Percentiles rank a stretch among this genome's conserved stretches.
Conservation (phyloP, 176 grass and related monocot species). For the Zoysia japonica region DNA sequence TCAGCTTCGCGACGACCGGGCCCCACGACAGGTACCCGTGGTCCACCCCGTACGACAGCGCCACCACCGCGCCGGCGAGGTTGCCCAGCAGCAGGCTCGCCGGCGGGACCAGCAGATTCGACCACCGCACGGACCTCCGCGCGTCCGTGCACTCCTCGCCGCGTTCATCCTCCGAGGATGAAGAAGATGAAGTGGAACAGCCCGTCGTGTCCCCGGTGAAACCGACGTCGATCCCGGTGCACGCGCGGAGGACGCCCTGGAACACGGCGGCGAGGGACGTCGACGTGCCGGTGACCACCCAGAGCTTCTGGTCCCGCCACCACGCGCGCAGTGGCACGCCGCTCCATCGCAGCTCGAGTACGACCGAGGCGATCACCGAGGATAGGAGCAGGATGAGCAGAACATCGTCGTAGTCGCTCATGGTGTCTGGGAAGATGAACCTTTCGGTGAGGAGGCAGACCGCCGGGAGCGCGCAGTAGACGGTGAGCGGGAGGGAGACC, state of each 20-base stretch:
- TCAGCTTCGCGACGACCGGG: conserved; percentile 51
- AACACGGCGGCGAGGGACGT: conserved; percentile 48
- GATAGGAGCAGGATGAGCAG: conserved; percentile 45
- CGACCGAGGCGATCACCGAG: conserved; percentile 35
- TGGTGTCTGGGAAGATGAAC: conserved; percentile 54
- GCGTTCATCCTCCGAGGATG: not conserved
- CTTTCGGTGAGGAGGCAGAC: conserved; percentile 59
- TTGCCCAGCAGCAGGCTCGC: conserved; percentile 60
- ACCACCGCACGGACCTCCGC: conserved; percentile 55
- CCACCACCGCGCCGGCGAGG: conserved; percentile 67
- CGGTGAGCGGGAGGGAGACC: conserved; percentile 55
- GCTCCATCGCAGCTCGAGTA: conserved; percentile 60
- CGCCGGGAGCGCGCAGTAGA: conserved; percentile 64
- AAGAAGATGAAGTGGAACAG: no score
- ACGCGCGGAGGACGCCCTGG: conserved; percentile 40
- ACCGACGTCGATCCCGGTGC: conserved; percentile 47
- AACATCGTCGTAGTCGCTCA: conserved; percentile 40
- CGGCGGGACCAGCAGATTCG: conserved; percentile 59
- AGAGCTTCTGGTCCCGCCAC: conserved; percentile 57
- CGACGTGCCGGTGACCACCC: conserved; percentile 48
- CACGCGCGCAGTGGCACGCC: conserved; percentile 45
- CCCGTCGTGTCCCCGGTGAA: conserved; percentile 47
- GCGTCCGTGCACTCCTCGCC: conserved; percentile 32
- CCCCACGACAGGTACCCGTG: conserved; percentile 71
- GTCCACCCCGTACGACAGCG: conserved; percentile 70